Conservation (phyloP, 192 early-diverging fungal species). For the Funneliformis mosseae region DNA sequence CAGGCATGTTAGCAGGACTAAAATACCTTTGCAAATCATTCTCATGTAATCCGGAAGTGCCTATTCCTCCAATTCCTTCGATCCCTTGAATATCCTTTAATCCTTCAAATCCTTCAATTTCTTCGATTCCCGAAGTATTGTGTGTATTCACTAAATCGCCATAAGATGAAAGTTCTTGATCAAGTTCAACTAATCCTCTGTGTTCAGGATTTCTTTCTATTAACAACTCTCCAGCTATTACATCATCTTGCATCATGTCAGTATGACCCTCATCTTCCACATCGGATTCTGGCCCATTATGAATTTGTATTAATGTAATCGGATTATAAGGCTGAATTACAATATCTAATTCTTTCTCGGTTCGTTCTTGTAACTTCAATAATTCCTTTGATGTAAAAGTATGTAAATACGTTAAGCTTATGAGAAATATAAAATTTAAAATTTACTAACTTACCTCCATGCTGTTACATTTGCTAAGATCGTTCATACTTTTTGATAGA, state of each 20-base stretch:
- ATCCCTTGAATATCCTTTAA: not conserved
- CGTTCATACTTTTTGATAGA: not conserved
- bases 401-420: not conserved
- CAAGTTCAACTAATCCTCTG: not conserved
- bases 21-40: slow-evolving; percentile 9
- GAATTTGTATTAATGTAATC: not conserved
- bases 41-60: not conserved
- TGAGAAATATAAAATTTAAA: not conserved
- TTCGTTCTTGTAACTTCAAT: not conserved
- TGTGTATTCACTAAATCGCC: not conserved
- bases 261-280: not conserved
- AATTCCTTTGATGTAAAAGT: not conserved
- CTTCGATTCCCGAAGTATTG: not conserved
- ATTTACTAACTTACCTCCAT: not conserved
- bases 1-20: not conserved
- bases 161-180: slow-evolving; percentile 1
- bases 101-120: not conserved
- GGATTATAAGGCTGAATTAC: not conserved
- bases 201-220: not conserved
- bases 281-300: not conserved
- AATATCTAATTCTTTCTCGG: not conserved
- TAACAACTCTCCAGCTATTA: not conserved
- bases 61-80: not conserved
- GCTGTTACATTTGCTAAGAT: not conserved
- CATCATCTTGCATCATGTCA: slow-evolving; percentile 3